Evolutionary conservation across 352 stramenopile genomes (phyloP).

Genomic region (Blastocystis sp.): DNA sequence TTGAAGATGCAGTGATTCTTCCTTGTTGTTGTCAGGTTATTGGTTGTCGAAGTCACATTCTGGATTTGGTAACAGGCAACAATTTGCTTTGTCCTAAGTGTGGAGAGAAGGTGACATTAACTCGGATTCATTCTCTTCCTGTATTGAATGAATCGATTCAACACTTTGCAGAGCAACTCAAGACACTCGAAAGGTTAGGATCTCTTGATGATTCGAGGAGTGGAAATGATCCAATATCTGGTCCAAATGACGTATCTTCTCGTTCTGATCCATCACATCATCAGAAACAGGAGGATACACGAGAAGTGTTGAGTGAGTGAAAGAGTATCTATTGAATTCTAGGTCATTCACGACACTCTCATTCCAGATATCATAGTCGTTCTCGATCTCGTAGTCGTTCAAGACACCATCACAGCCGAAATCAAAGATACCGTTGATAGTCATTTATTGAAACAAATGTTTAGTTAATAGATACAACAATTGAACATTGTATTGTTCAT

Average conservation of each 20-base stretch:
- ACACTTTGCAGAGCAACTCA: background rate
- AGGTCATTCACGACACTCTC: too few relatives aligned
- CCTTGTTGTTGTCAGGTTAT: constrained; percentile 38
- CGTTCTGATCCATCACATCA: too few relatives aligned
- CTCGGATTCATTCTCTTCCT: background rate
- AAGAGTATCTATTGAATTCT: too few relatives aligned
- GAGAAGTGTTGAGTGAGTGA: too few relatives aligned
- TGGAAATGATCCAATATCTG: too few relatives aligned
- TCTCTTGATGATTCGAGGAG: background rate
- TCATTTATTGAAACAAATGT: constrained; percentile 1
- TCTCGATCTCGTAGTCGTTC: background rate
- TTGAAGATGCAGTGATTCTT: constrained; percentile 37
- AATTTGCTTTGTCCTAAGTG: constrained; percentile 6
- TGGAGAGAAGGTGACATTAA: background rate
- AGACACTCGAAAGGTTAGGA: background rate
- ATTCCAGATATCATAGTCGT: too few relatives aligned
- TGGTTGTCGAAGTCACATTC: background rate
- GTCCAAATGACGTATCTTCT: too few relatives aligned
- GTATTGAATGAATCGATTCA: background rate
- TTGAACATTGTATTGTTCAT: constrained; percentile 20
- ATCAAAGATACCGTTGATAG: background rate
- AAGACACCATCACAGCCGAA: background rate
- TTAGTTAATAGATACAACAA: constrained; percentile 5
- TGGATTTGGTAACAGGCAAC: background rate
- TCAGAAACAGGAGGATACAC: too few relatives aligned